Conservation (phyloP, 2,329 filamentous ascomycete species). For the Fusarium sterilihyphosum region DNA sequence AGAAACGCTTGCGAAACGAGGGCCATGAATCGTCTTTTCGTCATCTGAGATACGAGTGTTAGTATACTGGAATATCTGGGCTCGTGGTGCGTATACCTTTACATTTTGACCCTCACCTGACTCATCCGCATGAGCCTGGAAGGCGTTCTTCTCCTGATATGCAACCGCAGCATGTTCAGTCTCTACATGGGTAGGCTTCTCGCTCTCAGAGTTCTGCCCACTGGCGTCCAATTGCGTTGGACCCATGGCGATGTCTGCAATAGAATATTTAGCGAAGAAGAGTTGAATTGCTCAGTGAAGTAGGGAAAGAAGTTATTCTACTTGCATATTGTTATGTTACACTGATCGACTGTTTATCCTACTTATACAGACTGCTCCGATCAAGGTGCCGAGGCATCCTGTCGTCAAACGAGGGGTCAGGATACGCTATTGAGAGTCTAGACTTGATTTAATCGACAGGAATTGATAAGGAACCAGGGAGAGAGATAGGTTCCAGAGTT, state of each 20-base stretch:
- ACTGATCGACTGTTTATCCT: not conserved
- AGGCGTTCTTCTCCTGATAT: not conserved
- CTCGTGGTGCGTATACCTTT: not conserved
- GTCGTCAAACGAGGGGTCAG: not conserved
- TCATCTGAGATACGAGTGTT: not conserved
- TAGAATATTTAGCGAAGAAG: no score
- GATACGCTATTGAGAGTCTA: not conserved
- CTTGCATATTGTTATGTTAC: accelerated
- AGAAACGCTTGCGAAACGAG: not conserved
- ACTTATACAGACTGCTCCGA: not conserved
- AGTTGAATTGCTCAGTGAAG: not conserved
- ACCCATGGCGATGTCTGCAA: not conserved
- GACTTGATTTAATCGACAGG: not conserved
- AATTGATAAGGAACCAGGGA: not conserved
- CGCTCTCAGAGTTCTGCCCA: not conserved
- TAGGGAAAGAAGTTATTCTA: not conserved
- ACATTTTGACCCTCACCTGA: not conserved
- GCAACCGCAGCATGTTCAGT: not conserved
- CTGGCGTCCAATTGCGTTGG: not conserved
- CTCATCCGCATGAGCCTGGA: not conserved
- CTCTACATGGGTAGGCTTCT: not conserved
- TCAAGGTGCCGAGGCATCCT: not conserved
- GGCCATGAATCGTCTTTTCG: not conserved
- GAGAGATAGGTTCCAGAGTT: not conserved
- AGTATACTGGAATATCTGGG: accelerated